Evolutionary conservation across 1,284 basidiomycete species (phyloP).

Genomic region (Vanrija pseudolonga): DNA sequence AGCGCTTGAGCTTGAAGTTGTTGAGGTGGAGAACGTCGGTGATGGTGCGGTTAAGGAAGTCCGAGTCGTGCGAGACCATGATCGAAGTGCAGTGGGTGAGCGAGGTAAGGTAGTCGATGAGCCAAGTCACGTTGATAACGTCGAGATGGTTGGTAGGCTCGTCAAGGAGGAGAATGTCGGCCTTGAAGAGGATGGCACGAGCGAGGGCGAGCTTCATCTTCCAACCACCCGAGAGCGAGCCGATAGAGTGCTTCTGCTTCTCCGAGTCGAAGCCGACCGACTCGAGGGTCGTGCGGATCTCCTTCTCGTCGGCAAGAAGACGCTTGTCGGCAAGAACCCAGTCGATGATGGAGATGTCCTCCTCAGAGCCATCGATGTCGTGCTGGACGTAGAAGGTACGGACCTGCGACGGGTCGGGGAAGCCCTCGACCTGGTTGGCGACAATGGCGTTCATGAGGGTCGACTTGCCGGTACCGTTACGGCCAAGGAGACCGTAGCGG

Average conservation of each 20-base stretch:
- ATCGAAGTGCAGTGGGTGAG: constrained; percentile 92
- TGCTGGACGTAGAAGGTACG: constrained; percentile 99
- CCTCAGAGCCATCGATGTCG: constrained; percentile 95
- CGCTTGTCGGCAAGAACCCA: constrained; percentile 87
- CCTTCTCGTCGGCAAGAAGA: constrained; percentile 61
- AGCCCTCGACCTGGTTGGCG: constrained; percentile 93
- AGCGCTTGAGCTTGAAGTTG: constrained; percentile 97
- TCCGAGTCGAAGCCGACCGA: constrained; percentile 90
- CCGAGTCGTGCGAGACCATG: constrained; percentile 97
- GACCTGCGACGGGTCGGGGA: constrained; percentile 75
- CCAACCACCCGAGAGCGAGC: constrained; percentile 94
- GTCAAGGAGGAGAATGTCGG: constrained; percentile 79
- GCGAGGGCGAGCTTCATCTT: constrained; percentile 93
- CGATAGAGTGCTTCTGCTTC: constrained; percentile 79
- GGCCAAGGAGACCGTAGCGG: constrained; percentile 96
- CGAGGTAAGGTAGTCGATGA: constrained; percentile 88
- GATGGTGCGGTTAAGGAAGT: constrained; percentile 98
- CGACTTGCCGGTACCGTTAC: constrained; percentile 97
- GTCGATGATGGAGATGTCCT: constrained; percentile 80
- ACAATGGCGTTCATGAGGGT: constrained; percentile 94
- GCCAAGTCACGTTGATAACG: constrained; percentile 94
- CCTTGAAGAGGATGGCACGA: constrained; percentile 93
- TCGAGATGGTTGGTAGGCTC: constrained; percentile 77
- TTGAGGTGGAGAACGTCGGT: constrained; percentile 98
- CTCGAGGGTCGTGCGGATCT: constrained; percentile 71